Base-by-base conservation (phyloP, 331 rosid species). In the Dryas integrifolia region DNA sequence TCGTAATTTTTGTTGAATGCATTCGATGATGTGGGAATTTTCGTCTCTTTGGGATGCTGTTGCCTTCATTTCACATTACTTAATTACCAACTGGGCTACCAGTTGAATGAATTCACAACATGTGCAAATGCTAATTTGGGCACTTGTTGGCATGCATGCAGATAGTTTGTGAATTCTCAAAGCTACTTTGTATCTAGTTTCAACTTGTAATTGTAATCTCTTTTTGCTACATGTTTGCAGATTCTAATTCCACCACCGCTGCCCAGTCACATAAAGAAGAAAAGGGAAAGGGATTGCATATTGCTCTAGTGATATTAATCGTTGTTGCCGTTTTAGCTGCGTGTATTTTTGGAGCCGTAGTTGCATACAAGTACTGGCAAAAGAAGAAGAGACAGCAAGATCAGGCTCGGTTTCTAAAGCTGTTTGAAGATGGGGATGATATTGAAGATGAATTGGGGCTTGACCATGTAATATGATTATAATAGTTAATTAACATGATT, bases 351-450 rank as follows among this genome's bases (percentile, higher is more conserved):
- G 88, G 77, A 69, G 74, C 63, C 5, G 70, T 83, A 57, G 78
- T 58, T 70, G 88, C 73, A 40, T 88, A 76, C 63, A 95, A 89
- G 72, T 87, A 73, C 82, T 88, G 99, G 97, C 99, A 89, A 72
- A 92, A 92, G 89, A 89, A 68, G 88, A 88, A 80, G 80, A 90
- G 99, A 61, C 68, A 86, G 73, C 92, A 89, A 51, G 99, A 95
- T 73, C 99, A 95, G 73, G 96, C 96, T 80, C 85, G 97, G 80
- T 95, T 95, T 76, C 47, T 92, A 62, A 92, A 92, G 86, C 84
- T 95, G 58, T 95, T 95, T 83, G 96, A 95, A 78, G 99, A 88
- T 0, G 95, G 82, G 24, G 97, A 95, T 67, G 97, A 89, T 72
- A 76, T 92, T 26, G 99, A 95, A 58, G 99, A 95, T 78, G 99